A percentile compares a stretch with the other conserved stretches of the same genome.
phyloP scores from a whole-genome alignment of 306 rosid genomes.

The Glycyrrhiza uralensis region DNA sequence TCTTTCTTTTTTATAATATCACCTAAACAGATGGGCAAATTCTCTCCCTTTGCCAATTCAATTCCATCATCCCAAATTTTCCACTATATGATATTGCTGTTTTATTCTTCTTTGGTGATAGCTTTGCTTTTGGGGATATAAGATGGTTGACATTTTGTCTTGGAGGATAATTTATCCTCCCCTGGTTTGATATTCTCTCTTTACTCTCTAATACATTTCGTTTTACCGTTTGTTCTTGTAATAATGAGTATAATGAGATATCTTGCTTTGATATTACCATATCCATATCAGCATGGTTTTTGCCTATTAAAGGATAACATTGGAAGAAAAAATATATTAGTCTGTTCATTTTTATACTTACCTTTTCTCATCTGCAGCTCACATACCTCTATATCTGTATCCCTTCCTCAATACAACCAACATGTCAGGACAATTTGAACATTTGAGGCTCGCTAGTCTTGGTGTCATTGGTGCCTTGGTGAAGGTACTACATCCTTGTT shows the following conservation, averaged over 20 bases:
- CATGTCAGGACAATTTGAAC: conserved; percentile 75
- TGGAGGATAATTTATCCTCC: background rate
- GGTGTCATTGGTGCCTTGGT: conserved; percentile 91
- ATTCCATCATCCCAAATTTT: background rate
- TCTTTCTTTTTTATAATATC: background rate
- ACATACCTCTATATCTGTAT: conserved; percentile 72
- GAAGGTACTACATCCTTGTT: conserved; percentile 54
- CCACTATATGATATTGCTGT: background rate
- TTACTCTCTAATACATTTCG: background rate
- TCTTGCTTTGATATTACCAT: background rate
- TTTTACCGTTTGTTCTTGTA: no score
- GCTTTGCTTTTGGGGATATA: background rate
- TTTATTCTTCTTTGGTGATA: background rate
- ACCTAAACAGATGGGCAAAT: background rate
- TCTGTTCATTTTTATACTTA: background rate
- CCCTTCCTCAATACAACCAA: conserved; percentile 81
- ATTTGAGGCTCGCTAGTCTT: conserved; percentile 79
- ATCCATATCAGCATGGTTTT: background rate
- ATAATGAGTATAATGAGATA: background rate
- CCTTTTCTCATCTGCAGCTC: conserved; percentile 58
- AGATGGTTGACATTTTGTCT: background rate
- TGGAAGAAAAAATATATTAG: background rate
- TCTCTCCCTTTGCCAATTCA: background rate
- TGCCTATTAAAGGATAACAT: background rate
- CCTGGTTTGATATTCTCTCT: background rate